Evolutionary conservation across 2,329 filamentous ascomycete species (phyloP).

Genomic region (Rugonectria rugulosa): DNA sequence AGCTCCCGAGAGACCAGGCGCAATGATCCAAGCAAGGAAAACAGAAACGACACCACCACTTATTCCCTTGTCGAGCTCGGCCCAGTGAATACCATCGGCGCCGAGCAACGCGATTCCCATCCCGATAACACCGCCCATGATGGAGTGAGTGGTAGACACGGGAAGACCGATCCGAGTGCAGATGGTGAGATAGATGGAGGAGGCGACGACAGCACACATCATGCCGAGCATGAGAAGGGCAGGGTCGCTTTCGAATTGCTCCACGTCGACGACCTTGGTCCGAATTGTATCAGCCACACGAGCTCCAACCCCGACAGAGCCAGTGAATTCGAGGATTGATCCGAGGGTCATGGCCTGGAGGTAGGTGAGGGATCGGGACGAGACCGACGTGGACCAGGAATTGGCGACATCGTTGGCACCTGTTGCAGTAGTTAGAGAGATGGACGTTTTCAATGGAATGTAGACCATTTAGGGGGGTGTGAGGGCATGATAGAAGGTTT

Average conservation of each 20-base stretch:
- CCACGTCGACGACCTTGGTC: conserved; percentile 64
- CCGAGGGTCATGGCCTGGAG: conserved; percentile 66
- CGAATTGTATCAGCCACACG: conserved; percentile 69
- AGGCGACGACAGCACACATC: conserved; percentile 62
- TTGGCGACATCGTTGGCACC: conserved; percentile 72
- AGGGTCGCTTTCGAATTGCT: conserved; percentile 57
- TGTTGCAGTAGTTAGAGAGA: conserved; percentile 5
- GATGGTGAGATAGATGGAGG: conserved; percentile 63
- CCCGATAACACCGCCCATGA: conserved; percentile 67
- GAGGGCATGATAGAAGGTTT: not conserved
- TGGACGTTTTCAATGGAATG: not conserved
- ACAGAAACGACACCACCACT: conserved; percentile 58
- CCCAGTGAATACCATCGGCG: conserved; percentile 60
- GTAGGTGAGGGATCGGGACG: conserved; percentile 70
- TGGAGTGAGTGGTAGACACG: conserved; percentile 68
- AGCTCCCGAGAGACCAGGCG: conserved; percentile 61
- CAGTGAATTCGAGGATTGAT: conserved; percentile 67
- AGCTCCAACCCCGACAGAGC: conserved; percentile 66
- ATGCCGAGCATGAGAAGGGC: conserved; percentile 66
- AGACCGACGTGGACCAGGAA: conserved; percentile 78
- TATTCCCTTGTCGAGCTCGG: conserved; percentile 51
- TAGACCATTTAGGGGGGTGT: too few species aligned
- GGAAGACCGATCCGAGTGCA: conserved; percentile 63
- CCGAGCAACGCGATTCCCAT: conserved; percentile 66
- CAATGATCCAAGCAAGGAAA: conserved; percentile 68